Percentiles rank a stretch among this genome's conserved stretches.
Evolutionary conservation across 2,329 filamentous ascomycete species (phyloP).

Genomic region (Fusarium circinatum): DNA sequence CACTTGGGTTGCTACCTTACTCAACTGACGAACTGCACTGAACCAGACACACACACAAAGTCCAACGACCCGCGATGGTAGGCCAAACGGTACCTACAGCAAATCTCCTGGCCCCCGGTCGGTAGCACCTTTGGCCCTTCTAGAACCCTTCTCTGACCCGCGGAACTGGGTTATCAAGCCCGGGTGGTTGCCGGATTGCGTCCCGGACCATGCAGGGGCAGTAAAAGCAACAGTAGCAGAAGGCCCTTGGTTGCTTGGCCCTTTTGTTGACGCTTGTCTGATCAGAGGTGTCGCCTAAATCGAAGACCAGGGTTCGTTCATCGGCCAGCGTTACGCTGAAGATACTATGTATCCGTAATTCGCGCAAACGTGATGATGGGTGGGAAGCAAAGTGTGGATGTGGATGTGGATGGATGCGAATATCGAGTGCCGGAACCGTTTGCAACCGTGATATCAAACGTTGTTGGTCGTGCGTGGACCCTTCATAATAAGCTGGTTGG

Average conservation of each 20-base stretch:
- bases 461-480: not conserved
- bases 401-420: not conserved
- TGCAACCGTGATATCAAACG: constrained; percentile 1
- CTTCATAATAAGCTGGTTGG: constrained; percentile 6
- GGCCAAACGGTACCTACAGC: constrained; percentile 9
- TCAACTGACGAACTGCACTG: not conserved
- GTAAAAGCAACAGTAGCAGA: constrained; percentile 9
- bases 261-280: constrained; percentile 23
- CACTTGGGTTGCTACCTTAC: not conserved
- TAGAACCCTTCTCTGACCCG: constrained; percentile 46
- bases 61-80: not conserved
- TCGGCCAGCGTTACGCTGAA: constrained; percentile 10
- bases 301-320: constrained; percentile 7
- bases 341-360: constrained; percentile 12
- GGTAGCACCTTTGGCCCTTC: constrained; percentile 39
- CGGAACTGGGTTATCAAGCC: constrained; percentile 42
- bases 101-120: constrained; percentile 28
- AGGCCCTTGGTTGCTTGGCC: constrained; percentile 9
- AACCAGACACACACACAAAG: not conserved
- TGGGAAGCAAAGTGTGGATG: not conserved
- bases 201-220: constrained; percentile 39
- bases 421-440: not conserved
- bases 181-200: constrained; percentile 33
- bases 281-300: constrained; percentile 16
- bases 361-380: constrained; percentile 14